A percentile compares a stretch with the other conserved stretches of the same genome.
phyloP scores from a whole-genome alignment of 73 alveolate species.

The Durusdinium trenchii region DNA sequence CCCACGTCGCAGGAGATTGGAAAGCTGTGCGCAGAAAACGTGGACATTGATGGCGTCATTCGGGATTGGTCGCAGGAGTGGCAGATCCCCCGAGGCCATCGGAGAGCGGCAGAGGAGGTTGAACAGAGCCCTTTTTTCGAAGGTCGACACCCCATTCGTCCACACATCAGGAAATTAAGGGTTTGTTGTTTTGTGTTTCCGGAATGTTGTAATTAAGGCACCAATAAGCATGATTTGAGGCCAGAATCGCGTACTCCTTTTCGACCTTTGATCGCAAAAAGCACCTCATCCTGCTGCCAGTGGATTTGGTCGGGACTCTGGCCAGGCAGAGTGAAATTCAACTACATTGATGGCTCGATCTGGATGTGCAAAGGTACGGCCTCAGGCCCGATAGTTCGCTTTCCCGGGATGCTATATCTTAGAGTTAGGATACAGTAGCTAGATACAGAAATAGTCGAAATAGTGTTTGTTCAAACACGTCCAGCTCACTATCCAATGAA shows the following conservation, averaged over 20 bases:
- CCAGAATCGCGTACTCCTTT: neutral
- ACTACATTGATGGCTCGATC: slow-evolving; percentile 39
- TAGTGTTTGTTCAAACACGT: too few relatives aligned
- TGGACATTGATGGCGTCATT: neutral
- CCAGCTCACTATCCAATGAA: too few relatives aligned
- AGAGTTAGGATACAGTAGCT: too few relatives aligned
- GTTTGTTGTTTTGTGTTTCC: neutral
- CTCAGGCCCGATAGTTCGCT: neutral
- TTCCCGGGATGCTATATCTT: neutral
- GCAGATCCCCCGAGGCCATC: slow-evolving; percentile 14
- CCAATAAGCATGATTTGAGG: neutral
- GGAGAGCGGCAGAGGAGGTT: neutral
- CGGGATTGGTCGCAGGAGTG: neutral
- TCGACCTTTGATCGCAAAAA: neutral
- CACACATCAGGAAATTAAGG: neutral
- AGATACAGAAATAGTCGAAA: too few relatives aligned
- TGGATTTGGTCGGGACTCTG: neutral
- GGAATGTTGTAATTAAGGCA: neutral
- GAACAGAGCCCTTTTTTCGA: neutral
- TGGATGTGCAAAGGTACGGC: slow-evolving; percentile 23
- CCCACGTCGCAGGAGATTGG: neutral
- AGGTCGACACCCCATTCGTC: neutral
- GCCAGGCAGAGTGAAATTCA: slow-evolving; percentile 19
- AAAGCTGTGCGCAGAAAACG: neutral
- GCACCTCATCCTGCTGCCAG: neutral